A percentile compares a stretch with the other conserved stretches of the same genome.
These are phyloP conservation scores for Scheffersomyces titani DNA, from an alignment of 1,139 yeast genomes.

Conservation along the genomic window DNA sequence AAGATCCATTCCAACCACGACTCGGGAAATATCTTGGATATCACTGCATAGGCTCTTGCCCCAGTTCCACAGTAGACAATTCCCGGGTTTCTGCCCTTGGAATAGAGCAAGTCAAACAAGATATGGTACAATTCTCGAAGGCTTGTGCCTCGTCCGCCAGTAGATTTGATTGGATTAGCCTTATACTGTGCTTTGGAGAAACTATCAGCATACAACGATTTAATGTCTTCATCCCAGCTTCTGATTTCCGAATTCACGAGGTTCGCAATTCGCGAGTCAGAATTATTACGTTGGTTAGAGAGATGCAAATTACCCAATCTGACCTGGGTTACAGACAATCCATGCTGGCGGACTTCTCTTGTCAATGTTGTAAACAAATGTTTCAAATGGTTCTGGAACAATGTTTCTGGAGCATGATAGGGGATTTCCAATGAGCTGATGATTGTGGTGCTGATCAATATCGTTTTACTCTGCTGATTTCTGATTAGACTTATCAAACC, in stretches of 20 bases:
- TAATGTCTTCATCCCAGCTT: conserved; percentile 44
- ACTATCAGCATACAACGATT: conserved; percentile 32
- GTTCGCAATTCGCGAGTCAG: conserved; percentile 28
- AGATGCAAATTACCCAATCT: conserved; percentile 50
- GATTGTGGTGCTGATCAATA: conserved; percentile 45
- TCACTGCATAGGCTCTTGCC: conserved; percentile 44
- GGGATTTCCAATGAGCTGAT: conserved; percentile 45
- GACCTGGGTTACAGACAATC: conserved; percentile 46
- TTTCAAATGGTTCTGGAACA: conserved; percentile 38
- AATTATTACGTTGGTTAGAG: conserved; percentile 29
- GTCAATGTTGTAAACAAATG: conserved; percentile 39
- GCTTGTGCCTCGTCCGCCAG: conserved; percentile 37
- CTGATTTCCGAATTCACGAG: conserved; percentile 40
- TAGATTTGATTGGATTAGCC: conserved; percentile 35
- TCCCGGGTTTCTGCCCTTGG: conserved; percentile 22
- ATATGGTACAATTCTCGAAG: conserved; percentile 54
- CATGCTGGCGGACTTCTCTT: conserved; percentile 44
- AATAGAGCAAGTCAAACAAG: conserved; percentile 55
- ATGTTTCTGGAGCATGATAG: conserved; percentile 51
- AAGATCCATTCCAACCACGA: conserved; percentile 30
- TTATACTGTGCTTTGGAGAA: conserved; percentile 37
- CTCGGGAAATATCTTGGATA: conserved; percentile 35
- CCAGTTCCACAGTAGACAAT: conserved; percentile 54
- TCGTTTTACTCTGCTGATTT: conserved; percentile 42
- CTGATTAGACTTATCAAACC: conserved; percentile 63